Percentiles rank a stretch among this genome's conserved stretches.
Conservation (phyloP, 352 stramenopile genomes). For the Phytophthora cryptogea region DNA sequence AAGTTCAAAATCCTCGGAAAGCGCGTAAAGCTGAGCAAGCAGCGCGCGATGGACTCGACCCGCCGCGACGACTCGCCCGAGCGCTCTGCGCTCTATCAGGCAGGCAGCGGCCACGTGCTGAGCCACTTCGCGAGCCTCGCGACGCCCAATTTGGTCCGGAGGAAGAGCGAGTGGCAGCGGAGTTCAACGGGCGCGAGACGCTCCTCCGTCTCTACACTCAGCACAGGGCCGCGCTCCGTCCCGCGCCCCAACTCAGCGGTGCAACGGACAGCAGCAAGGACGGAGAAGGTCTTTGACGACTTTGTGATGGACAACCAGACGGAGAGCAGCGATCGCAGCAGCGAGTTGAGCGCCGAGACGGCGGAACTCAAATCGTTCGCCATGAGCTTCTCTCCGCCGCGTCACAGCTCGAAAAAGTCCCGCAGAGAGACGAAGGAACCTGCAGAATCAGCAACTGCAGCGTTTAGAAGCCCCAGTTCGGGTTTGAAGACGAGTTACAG, state of each 20-base stretch:
- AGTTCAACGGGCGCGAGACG: slow-evolving; percentile 17
- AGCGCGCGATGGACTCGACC: slow-evolving; percentile 22
- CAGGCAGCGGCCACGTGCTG: slow-evolving; percentile 61
- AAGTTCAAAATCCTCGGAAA: slow-evolving; percentile 25
- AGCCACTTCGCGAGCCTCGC: slow-evolving; percentile 62
- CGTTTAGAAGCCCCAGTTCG: slow-evolving; percentile 11
- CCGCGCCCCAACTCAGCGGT: slow-evolving; percentile 9
- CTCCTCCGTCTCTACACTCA: slow-evolving; percentile 5
- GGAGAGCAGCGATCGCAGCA: slow-evolving; percentile 32
- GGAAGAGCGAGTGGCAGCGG: slow-evolving; percentile 33
- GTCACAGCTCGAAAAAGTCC: slow-evolving; percentile 19
- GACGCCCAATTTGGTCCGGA: slow-evolving; percentile 34
- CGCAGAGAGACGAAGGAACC: slow-evolving; percentile 10
- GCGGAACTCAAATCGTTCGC: slow-evolving; percentile 22
- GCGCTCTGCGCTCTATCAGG: slow-evolving; percentile 43
- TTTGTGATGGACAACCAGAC: slow-evolving; percentile 39
- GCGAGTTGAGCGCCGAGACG: slow-evolving; percentile 22
- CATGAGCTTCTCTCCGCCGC: slow-evolving; percentile 39
- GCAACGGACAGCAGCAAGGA: neutral
- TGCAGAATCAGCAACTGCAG: neutral
- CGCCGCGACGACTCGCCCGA: slow-evolving; percentile 7
- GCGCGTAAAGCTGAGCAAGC: slow-evolving; percentile 9
- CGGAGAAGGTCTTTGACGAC: slow-evolving; percentile 33
- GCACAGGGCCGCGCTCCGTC: slow-evolving; percentile 25
- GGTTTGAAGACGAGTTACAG: slow-evolving; percentile 1